Percentiles rank a stretch among this genome's conserved stretches.
Conservation (phyloP, 2,329 filamentous ascomycete species). For the Diaporthe ampelina region DNA sequence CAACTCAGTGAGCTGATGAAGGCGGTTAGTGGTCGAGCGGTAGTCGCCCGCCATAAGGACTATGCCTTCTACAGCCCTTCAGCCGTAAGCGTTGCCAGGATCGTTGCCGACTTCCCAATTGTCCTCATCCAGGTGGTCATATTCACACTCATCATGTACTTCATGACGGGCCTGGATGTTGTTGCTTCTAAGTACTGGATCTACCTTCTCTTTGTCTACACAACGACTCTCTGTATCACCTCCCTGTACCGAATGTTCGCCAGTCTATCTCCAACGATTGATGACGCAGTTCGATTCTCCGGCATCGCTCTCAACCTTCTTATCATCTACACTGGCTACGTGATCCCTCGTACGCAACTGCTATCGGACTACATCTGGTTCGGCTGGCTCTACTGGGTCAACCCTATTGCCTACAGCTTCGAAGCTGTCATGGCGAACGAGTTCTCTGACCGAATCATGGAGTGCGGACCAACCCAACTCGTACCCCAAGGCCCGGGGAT, state of each 20-base stretch:
- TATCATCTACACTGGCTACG: conserved; percentile 77
- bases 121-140: conserved; percentile 75
- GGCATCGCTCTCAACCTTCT: conserved; percentile 71
- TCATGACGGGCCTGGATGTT: conserved; percentile 79
- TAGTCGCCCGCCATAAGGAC: conserved; percentile 63
- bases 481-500: conserved; percentile 60
- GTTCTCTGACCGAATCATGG: conserved; percentile 66
- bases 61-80: conserved; percentile 68
- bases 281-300: conserved; percentile 72
- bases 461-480: conserved; percentile 59
- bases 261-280: conserved; percentile 70
- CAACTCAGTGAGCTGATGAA: conserved; percentile 85
- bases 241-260: conserved; percentile 72
- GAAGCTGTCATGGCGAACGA: conserved; percentile 72
- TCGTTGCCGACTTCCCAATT: conserved; percentile 70
- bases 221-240: conserved; percentile 69
- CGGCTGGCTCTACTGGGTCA: conserved; percentile 71
- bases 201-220: conserved; percentile 72
- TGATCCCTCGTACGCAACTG: conserved; percentile 70
- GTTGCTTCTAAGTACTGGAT: conserved; percentile 78
- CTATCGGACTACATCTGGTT: conserved; percentile 76
- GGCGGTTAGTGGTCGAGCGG: conserved; percentile 77
- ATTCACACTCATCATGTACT: conserved; percentile 82
- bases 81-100: conserved; percentile 69
- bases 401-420: conserved; percentile 71